Evolutionary conservation across 768 basidiomycete genomes (phyloP), one percentile per base, ranked within the genome.

Genomic region (Strobilomyces echinocephalus): DNA sequence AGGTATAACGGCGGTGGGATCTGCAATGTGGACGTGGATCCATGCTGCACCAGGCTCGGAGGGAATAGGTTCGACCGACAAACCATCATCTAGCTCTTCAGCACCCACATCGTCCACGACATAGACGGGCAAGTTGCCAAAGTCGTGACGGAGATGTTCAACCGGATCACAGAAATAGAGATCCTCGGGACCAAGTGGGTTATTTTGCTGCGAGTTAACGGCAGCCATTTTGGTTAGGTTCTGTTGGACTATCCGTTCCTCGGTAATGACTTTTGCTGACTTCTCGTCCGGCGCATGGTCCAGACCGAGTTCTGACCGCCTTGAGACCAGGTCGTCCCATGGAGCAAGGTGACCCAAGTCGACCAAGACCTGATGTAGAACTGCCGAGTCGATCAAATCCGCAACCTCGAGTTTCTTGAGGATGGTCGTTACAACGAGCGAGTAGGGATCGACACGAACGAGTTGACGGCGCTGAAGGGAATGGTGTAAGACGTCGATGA

Each of bases 1-100:
- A 18, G 85, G 86, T 24, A 99, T 76, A 45, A 87, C 59, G 11
- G 85, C 74, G 2, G 91, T 92, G 0, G 95, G 95, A 67, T 99
- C 97, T 10, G 97, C 95, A 52, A 99, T 79, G 65, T 98, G 97
- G 24, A 87, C 76, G 61, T 97, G 95, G 11, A 95, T 65, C 95
- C 97, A 98, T 42, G 72, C 65, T 18, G 69, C 76, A 15, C 76
- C 79, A 2, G 82, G 80, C 45, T 88, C 82, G 4, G 72, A 71
- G 5, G 79, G 75, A 31, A 86, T 76, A n/a, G 71, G 64, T 58
- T 95, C 89, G 30, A 97, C 64, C 2, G 94, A 95, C 31, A 99
- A 62, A 3, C 93, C 97, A 66, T 99, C 97, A 65, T 99, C 97
- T 20, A 98, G 78, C 64, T 99, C 97, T 61, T 87, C 71, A 0